Percentiles rank a stretch among this genome's conserved stretches.
phyloP scores from a whole-genome alignment of 2,329 filamentous ascomycete genomes.

The Colletotrichum filicis region DNA sequence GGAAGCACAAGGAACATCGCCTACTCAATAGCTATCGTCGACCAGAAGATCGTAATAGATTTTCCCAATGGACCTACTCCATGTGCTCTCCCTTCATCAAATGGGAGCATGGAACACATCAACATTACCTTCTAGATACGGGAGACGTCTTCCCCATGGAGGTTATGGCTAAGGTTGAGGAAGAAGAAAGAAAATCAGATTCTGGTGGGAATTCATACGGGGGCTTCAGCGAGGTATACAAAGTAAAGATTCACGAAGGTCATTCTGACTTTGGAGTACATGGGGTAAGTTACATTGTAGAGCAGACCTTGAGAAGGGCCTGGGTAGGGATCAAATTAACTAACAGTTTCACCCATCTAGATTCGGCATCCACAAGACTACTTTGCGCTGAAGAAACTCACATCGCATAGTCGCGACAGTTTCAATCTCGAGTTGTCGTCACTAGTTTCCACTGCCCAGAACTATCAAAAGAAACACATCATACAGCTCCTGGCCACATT shows the following conservation, averaged over 20 bases:
- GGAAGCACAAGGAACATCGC: not conserved
- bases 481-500: conserved; percentile 22
- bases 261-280: conserved; percentile 25
- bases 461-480: conserved; percentile 8
- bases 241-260: conserved; percentile 17
- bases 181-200: not conserved
- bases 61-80: conserved; percentile 7
- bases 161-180: not conserved
- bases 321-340: not conserved
- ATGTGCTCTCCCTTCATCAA: conserved; percentile 6
- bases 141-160: conserved; percentile 24
- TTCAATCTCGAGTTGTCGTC: conserved; percentile 20
- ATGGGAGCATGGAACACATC: not conserved
- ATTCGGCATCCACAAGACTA: conserved; percentile 20
- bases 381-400: conserved; percentile 28
- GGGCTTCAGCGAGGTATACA: conserved; percentile 20
- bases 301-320: too few relatives aligned
- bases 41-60: not conserved
- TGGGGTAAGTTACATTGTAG: conserved; percentile 2
- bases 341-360: not conserved
- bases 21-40: conserved; percentile 1
- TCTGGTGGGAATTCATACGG: not conserved
- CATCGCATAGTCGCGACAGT: not conserved
- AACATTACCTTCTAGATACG: conserved; percentile 11
- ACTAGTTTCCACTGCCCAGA: not conserved